Conservation (phyloP, 176 grass and related monocot species). For the Avena insularis region DNA sequence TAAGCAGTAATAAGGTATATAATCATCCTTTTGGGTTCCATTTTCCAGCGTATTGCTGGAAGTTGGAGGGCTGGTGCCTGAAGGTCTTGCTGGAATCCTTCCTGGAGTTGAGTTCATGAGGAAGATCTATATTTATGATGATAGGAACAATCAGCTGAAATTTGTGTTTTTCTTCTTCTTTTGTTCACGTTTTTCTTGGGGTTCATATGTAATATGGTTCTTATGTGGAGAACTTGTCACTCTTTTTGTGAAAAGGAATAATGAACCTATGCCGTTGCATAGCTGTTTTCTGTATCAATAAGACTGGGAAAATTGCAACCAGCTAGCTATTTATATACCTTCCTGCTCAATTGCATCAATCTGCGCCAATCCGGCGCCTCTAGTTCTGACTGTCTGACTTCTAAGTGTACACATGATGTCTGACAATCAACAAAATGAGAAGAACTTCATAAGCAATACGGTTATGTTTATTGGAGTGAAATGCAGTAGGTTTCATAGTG, state of each 20-base stretch:
- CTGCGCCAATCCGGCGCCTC: conserved; percentile 18
- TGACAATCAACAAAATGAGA: not conserved
- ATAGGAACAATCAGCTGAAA: conserved; percentile 23
- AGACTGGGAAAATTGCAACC: conserved; percentile 19
- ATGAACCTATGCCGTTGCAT: conserved; percentile 58
- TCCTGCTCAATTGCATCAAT: not conserved
- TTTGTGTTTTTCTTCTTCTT: conserved; percentile 19
- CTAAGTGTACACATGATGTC: not conserved
- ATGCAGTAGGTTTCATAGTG: no score
- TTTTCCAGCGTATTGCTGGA: conserved; percentile 50
- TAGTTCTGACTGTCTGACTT: conserved; percentile 1
- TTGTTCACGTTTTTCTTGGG: not conserved
- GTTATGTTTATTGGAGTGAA: no score
- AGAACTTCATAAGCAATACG: no score
- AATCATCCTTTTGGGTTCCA: conserved; percentile 47
- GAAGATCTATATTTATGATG: conserved; percentile 42
- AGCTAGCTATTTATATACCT: conserved; percentile 22
- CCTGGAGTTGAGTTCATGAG: conserved; percentile 57
- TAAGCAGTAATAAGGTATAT: conserved; percentile 49
- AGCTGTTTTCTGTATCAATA: conserved; percentile 41
- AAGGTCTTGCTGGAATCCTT: conserved; percentile 53
- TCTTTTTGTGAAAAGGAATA: conserved; percentile 29
- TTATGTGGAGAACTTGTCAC: conserved; percentile 14
- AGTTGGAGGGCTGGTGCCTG: conserved; percentile 47
- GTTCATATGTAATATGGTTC: conserved; percentile 35